phyloP scores from a whole-genome alignment of 202 grass and related monocot genomes.

The Schoenoplectus tabernaemontani region DNA sequence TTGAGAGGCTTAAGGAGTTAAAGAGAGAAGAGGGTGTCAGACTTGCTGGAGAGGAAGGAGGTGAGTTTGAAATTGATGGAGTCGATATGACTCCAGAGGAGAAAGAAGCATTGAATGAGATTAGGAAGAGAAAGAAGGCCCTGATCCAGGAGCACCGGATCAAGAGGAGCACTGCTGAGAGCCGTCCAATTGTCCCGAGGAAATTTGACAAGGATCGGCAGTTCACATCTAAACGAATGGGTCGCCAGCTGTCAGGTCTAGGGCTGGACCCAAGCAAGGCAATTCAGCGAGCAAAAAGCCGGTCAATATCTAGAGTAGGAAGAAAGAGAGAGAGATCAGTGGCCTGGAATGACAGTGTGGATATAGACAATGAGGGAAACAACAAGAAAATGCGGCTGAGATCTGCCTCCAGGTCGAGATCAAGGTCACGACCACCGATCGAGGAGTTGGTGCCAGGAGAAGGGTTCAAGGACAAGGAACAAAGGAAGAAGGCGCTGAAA shows the following conservation, averaged over 20 bases:
- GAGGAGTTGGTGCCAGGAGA: conserved; percentile 59
- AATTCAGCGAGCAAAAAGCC: conserved; percentile 43
- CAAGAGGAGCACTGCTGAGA: conserved; percentile 87
- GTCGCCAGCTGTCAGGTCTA: conserved; percentile 51
- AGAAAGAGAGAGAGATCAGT: conserved; percentile 79
- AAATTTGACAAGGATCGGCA: conserved; percentile 89
- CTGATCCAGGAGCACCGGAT: conserved; percentile 87
- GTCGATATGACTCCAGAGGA: conserved; percentile 55
- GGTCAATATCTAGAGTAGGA: conserved; percentile 33
- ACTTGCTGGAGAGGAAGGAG: conserved; percentile 49
- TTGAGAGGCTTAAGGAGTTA: conserved; percentile 68
- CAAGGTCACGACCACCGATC: conserved; percentile 36
- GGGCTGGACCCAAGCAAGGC: conserved; percentile 60
- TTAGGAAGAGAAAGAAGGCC: conserved; percentile 65
- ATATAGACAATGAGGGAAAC: conserved; percentile 42
- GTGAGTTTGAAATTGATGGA: conserved; percentile 70
- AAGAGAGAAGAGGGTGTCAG: conserved; percentile 78
- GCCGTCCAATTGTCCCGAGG: conserved; percentile 84
- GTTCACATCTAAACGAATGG: conserved; percentile 67
- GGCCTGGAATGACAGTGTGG: conserved; percentile 49
- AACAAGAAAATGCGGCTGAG: conserved; percentile 49
- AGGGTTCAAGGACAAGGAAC: conserved; percentile 56
- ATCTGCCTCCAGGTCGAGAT: conserved; percentile 44
- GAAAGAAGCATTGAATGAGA: conserved; percentile 52
- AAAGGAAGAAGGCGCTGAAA: conserved; percentile 68